phyloP scores from a whole-genome alignment of 2,329 filamentous ascomycete species.

The Epichloe baconii region DNA sequence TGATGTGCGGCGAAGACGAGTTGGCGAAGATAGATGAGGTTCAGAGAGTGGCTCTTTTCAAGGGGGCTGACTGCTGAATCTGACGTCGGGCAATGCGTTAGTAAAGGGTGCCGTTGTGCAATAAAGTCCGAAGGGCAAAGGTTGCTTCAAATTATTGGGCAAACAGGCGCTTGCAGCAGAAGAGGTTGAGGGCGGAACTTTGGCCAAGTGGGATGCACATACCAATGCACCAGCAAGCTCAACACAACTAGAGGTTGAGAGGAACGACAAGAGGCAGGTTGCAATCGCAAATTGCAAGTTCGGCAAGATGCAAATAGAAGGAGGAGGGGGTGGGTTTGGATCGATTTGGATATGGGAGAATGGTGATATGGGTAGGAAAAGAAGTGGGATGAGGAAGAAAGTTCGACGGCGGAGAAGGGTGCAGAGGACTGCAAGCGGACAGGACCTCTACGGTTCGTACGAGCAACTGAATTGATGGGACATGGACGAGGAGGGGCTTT shows the following conservation, averaged over 20 bases:
- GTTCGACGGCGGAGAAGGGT: conserved; percentile 1
- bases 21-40: neutral
- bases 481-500: too few species aligned
- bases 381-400: conserved; percentile 1
- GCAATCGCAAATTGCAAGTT: conserved; percentile 5
- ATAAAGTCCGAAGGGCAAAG: neutral
- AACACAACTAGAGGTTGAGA: conserved; percentile 2
- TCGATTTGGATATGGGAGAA: conserved; percentile 1
- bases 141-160: neutral
- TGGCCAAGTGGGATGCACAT: conserved; percentile 3
- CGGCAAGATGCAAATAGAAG: neutral
- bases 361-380: neutral
- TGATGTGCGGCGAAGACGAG: conserved; percentile 17
- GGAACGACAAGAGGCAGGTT: neutral
- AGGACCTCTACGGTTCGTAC: too few species aligned
- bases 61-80: neutral
- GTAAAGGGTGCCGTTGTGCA: neutral
- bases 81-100: conserved; percentile 1
- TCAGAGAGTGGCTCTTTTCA: neutral
- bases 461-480: too few species aligned
- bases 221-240: conserved; percentile 8
- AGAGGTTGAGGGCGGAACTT: neutral
- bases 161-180: neutral
- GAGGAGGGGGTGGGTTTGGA: neutral
- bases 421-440: too few species aligned